Conservation (phyloP, 345 rosid species). For the Rhizophora mangle region DNA sequence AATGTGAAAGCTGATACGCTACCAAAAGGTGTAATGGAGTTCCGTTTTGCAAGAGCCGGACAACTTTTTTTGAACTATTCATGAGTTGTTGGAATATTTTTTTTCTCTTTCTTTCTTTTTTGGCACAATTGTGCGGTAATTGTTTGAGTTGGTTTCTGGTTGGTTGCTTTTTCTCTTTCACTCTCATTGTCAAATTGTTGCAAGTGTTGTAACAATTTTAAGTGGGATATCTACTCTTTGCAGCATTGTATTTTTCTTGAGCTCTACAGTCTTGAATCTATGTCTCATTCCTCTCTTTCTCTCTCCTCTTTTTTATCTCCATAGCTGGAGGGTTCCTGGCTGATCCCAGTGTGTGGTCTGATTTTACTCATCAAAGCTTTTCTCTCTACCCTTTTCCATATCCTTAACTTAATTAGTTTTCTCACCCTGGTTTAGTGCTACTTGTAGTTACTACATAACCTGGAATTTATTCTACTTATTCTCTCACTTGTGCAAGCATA, state of each 20-base stretch:
- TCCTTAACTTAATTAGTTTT: neutral
- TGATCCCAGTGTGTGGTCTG: no score
- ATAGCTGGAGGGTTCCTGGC: neutral
- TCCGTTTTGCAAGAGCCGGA: conserved; percentile 9
- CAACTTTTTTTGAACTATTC: conserved; percentile 18
- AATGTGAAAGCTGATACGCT: neutral
- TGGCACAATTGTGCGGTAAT: neutral
- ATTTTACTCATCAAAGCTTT: neutral
- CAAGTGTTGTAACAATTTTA: conserved; percentile 13
- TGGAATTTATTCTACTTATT: no score
- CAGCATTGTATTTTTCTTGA: conserved; percentile 17
- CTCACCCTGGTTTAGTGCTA: neutral
- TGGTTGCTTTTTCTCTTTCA: neutral
- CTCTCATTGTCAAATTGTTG: neutral
- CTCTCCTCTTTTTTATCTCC: neutral
- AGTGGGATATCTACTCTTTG: conserved; percentile 21
- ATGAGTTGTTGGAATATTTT: neutral
- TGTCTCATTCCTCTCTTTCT: neutral
- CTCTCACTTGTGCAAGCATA: neutral
- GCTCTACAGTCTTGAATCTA: conserved; percentile 22
- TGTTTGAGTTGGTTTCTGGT: neutral
- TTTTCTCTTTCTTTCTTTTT: neutral
- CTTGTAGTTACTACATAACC: no score
- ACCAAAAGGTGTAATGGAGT: neutral
- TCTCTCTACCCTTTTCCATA: neutral